Evolutionary conservation across 768 basidiomycete species (phyloP), one percentile per base, ranked within the genome.

Genomic region (Panaeolus cyanescens): DNA sequence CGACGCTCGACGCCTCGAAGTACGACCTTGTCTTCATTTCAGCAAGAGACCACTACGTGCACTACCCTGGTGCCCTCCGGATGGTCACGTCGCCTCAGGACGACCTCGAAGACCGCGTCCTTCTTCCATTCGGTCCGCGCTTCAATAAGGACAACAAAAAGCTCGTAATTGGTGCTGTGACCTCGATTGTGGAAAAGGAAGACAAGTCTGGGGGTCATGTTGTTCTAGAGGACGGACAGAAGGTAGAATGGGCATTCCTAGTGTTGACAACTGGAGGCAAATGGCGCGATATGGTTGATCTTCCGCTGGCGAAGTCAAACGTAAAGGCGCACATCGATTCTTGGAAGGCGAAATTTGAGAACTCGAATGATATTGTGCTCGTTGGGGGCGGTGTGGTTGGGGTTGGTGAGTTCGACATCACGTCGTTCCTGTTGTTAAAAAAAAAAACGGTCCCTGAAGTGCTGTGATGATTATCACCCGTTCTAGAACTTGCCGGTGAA

Each of bases 351-450:
- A 75, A 74, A 39, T 77, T 83, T 53, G 66, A 68, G 45, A 62
- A 68, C 4, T 78, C 81, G n/a, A 68, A 73, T 22, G 73, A 82
- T 68, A 77, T 86, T 62, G 75, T 84, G 5, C 65, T 88, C 25
- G 84, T 77, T 1, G 87, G 85, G 25, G 86, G 85, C 34, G 87
- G 86, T 31, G 78, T 85, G 5, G 77, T 88, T 31, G 85, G 82
- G 4, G 63, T 82, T 54, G 77, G 80, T 79, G 57, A 17, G 74
- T 40, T 20, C 15, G 12, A 10, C 22, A 67, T 17, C 54, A 17
- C 17, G 42, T 20, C 34, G n/a, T 30, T 5, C 15, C 10, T 30
- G 28, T 22, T 28, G 5, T 50, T n/a, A 15, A 15, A 13, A n/a
- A n/a, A n/a, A n/a, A n/a, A n/a, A n/a, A n/a, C n/a, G 36, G 20